phyloP scores from a whole-genome alignment of 176 grass and related monocot species.

The Raddia guianensis region DNA sequence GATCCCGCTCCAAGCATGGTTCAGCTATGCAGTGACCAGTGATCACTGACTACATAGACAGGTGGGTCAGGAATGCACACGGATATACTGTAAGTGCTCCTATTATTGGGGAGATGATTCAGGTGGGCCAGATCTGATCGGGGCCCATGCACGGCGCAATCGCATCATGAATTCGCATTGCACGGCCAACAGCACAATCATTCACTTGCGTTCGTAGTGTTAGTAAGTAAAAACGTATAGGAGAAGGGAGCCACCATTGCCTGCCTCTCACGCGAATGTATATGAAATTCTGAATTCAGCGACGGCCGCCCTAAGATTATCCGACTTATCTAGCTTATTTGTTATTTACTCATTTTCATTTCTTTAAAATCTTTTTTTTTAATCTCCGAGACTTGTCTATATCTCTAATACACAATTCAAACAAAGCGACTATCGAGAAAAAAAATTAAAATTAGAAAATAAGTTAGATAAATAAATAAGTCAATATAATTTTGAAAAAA shows the following conservation, averaged over 20 bases:
- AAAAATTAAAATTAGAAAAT: too few species aligned
- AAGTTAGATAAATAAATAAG: too few species aligned
- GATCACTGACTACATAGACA: neutral
- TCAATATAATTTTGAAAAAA: too few species aligned
- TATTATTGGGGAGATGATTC: slow-evolving; percentile 42
- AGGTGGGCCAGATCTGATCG: slow-evolving; percentile 17
- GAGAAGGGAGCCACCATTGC: neutral
- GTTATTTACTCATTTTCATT: too few species aligned
- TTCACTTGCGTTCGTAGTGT: neutral
- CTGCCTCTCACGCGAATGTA: neutral
- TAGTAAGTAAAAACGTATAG: neutral
- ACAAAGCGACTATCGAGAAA: too few species aligned
- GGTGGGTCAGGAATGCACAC: neutral
- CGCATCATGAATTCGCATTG: neutral
- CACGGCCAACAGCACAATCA: neutral
- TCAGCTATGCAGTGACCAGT: neutral
- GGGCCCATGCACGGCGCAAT: slow-evolving; percentile 21
- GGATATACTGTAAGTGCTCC: neutral
- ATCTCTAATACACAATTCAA: too few species aligned
- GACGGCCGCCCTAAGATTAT: too few species aligned
- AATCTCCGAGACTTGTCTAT: too few species aligned
- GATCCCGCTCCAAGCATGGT: neutral
- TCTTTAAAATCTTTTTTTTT: too few species aligned
- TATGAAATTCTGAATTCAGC: neutral
- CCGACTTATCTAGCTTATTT: too few species aligned